Evolutionary conservation across 441 rosid genomes (phyloP).

Genomic region (Sinapis alba): DNA sequence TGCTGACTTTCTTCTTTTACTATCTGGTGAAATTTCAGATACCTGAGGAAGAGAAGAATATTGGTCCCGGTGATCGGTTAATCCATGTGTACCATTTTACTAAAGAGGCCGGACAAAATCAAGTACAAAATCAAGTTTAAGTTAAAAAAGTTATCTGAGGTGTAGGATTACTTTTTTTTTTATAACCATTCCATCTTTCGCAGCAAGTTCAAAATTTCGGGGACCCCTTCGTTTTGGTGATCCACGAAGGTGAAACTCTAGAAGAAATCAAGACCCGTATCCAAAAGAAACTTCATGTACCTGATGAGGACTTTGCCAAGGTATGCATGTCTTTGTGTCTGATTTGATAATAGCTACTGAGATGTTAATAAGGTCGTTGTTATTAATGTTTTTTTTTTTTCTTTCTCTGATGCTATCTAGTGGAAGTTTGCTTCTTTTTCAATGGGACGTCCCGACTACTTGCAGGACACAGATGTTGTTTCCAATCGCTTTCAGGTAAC

Average conservation of each 20-base stretch:
- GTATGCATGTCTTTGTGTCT: slow-evolving; percentile 40
- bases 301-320: slow-evolving; percentile 93
- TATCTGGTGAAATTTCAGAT: slow-evolving; percentile 52
- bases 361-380: neutral
- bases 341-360: neutral
- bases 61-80: slow-evolving; percentile 83
- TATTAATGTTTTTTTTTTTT: neutral
- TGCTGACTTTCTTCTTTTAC: slow-evolving; percentile 19
- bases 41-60: slow-evolving; percentile 94
- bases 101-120: slow-evolving; percentile 81
- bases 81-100: slow-evolving; percentile 94
- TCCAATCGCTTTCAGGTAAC: slow-evolving; percentile 87
- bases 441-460: slow-evolving; percentile 87
- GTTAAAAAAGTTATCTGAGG: neutral
- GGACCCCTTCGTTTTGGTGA: slow-evolving; percentile 95
- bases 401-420: slow-evolving; percentile 40
- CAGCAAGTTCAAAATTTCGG: slow-evolving; percentile 97
- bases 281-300: slow-evolving; percentile 87
- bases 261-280: slow-evolving; percentile 75
- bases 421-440: slow-evolving; percentile 94
- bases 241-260: slow-evolving; percentile 89
- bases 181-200: slow-evolving; percentile 24
- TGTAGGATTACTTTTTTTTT: neutral
- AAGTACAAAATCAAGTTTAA: too few relatives aligned
- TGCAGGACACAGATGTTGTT: slow-evolving; percentile 75